Evolutionary conservation across 2,329 filamentous ascomycete species (phyloP), one percentile per base, ranked within the genome.

Genomic region (Aspergillus amoenus): DNA sequence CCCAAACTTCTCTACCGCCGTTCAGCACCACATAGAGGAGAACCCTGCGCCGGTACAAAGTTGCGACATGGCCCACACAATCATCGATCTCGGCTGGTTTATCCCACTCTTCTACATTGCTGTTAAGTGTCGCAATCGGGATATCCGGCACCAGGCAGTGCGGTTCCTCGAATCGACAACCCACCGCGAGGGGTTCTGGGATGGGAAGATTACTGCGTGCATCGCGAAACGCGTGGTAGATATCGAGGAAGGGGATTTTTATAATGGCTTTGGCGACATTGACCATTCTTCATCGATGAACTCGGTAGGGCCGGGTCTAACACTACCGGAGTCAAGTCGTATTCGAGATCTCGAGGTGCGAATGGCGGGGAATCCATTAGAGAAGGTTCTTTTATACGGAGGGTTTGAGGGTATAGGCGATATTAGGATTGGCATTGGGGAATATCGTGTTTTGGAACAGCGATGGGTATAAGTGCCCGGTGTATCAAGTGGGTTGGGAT

Each of bases 51-150:
- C 39, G 24, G 27, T 44, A 43, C 40, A 40, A 13, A 22, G 21
- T 17, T 37, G 30, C 48, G 47, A 47, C 34, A 49, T 56, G 53
- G 37, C 18, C 17, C n/a, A 41, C 15, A 44, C 5, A 45, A 68
- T 62, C 7, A 61, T 68, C 30, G 73, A 75, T 37, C 63, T 68
- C 13, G 73, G 72, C n/a, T 72, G 55, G 32, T 65, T 68, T 6
- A 63, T 67, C 1, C 69, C 70, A 4, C 46, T 75, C 9, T 74
- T 71, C 44, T 73, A 69, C 49, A 65, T 66, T 0, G 66, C 69
- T 9, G 50, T 70, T 1, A 71, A 73, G 46, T 74, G 72, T 54
- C 71, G 72, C 2, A 54, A 66, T 21, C 68, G 62, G n/a, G 62
- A 59, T n/a, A 59, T 74, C 52, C 62, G 72, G 12, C 55, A 61